Evolutionary conservation across 306 rosid species (phyloP), one percentile per base, ranked within the genome.

Genomic region (Canavalia ensiformis): DNA sequence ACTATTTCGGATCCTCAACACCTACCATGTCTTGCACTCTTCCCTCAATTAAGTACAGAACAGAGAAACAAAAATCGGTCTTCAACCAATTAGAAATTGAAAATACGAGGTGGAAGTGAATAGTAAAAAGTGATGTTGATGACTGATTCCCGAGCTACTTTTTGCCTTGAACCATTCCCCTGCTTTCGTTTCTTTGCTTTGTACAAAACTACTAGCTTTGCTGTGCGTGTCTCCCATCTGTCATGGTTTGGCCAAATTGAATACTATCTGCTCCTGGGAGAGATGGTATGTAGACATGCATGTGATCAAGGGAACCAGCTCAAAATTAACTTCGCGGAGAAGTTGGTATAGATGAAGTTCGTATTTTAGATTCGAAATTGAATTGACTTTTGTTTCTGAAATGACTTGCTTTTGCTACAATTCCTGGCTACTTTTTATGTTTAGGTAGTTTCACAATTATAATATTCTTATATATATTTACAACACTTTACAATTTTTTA

Each of bases 161-260:
- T 42, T 56, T 76, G 54, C 60, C 13, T 68, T 76, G 31, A 39
- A 30, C 39, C 76, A 25, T 59, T 46, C 71, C 72, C 30, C 12
- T 62, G 35, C 68, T 56, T 58, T 7, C 47, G 31, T 57, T 73
- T 47, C 60, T 46, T 67, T 57, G 29, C 57, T 67, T 51, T 73
- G 46, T 25, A 34, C 64, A 4, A 3, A 46, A 39, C 50, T 39
- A 44, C 68, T 70, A 33, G 50, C 63, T 31, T 37, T 42, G 71
- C 47, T 34, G 13, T 56, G n/a, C n/a, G n/a, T n/a, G 46, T 65
- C 7, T 81, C 8, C 25, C 35, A 59, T 8, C 7, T 7, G 34
- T 60, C 28, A 60, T 70, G 29, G 31, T 46, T 77, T 65, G 76
- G 33, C 74, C 46, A 51, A 81, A 81, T 45, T 81, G 49, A 52